Evolutionary conservation across 2,329 filamentous ascomycete genomes (phyloP).

Genomic region (Cladosporium halotolerans): DNA sequence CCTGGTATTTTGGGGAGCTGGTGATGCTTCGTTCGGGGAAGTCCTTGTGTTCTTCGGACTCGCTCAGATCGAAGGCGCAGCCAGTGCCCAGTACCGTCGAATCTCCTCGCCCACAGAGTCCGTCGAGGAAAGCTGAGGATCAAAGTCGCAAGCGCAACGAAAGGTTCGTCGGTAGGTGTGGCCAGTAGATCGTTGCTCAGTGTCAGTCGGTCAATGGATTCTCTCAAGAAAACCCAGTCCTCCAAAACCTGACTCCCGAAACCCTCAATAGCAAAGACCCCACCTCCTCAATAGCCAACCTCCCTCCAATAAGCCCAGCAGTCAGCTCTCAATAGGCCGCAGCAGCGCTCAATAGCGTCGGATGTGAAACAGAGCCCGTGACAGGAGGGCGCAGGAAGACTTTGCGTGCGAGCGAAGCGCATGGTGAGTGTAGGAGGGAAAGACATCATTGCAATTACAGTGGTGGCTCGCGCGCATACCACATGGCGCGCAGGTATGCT

Average conservation of each 20-base stretch:
- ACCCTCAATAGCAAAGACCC: conserved; percentile 19
- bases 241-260: conserved; percentile 16
- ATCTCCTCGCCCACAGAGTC: too few relatives aligned
- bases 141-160: too few relatives aligned
- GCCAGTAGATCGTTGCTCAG: too few relatives aligned
- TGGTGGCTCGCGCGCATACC: neutral
- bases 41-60: too few relatives aligned
- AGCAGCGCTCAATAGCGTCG: conserved; percentile 7
- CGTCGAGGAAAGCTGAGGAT: too few relatives aligned
- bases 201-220: neutral
- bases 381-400: neutral
- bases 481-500: neutral
- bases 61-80: too few relatives aligned
- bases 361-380: conserved; percentile 12
- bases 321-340: conserved; percentile 21
- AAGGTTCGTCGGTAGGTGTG: too few relatives aligned
- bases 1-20: too few relatives aligned
- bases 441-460: neutral
- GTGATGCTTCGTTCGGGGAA: too few relatives aligned
- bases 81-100: too few relatives aligned
- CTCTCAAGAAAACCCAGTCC: neutral
- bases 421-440: neutral
- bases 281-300: conserved; percentile 20
- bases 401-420: too few relatives aligned
- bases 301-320: conserved; percentile 19